Evolutionary conservation across 208 protist species (phyloP).

Genomic region (Tritrichomonas musculus): DNA sequence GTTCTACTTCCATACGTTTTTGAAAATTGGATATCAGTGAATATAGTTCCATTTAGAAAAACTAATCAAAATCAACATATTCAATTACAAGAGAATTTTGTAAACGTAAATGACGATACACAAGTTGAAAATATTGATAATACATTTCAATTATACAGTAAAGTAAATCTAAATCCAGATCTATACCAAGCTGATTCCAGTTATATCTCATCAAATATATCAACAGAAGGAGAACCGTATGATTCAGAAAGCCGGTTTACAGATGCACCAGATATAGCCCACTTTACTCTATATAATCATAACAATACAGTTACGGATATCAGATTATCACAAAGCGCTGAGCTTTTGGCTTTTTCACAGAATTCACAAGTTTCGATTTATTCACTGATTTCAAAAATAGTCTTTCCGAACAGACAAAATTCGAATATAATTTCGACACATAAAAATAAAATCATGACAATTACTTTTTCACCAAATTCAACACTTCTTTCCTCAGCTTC

Average conservation of each 20-base stretch:
- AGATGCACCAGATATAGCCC: not conserved
- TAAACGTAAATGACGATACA: not conserved
- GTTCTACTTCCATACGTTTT: too few relatives aligned
- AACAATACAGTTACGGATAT: not conserved
- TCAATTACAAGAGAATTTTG: too few relatives aligned
- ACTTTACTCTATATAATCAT: not conserved
- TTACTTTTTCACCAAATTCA: not conserved
- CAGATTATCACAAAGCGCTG: not conserved
- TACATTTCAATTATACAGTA: not conserved
- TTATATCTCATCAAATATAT: not conserved
- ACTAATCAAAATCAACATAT: too few relatives aligned
- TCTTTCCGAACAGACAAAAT: not conserved
- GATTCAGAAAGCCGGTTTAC: not conserved
- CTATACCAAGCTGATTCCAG: not conserved
- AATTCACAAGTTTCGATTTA: not conserved
- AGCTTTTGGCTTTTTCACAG: not conserved
- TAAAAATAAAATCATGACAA: not conserved
- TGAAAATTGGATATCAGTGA: too few relatives aligned
- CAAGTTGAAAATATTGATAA: too few relatives aligned
- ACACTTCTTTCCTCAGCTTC: not conserved
- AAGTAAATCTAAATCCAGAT: not conserved
- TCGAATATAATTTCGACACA: not conserved
- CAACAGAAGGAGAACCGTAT: not conserved
- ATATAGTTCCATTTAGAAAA: too few relatives aligned
- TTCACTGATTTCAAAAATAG: not conserved